A percentile compares a stretch with the other conserved stretches of the same genome.
Evolutionary conservation across 306 rosid genomes (phyloP).

Genomic region (Begonia masoniana): DNA sequence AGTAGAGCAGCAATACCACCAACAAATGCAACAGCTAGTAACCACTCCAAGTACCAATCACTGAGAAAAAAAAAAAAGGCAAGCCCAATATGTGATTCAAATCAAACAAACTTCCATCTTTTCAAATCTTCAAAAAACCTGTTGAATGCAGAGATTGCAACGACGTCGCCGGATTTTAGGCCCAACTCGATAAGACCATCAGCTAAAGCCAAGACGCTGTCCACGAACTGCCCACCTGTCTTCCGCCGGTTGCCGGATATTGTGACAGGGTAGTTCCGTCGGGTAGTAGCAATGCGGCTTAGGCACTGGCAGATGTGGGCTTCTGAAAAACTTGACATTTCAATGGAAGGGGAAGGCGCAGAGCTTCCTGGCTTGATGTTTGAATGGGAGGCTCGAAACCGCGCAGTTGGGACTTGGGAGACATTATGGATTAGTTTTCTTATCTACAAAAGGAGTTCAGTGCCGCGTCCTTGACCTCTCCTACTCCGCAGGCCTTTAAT

Average conservation of each 20-base stretch:
- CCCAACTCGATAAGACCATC: constrained; percentile 44
- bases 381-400: not conserved
- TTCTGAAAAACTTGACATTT: constrained; percentile 31
- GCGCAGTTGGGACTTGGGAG: not conserved
- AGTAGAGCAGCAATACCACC: constrained; percentile 81
- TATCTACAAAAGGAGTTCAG: too few species aligned
- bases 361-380: not conserved
- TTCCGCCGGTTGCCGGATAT: constrained; percentile 29
- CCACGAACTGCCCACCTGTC: constrained; percentile 41
- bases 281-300: constrained; percentile 28
- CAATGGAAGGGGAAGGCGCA: not conserved
- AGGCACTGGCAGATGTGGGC: constrained; percentile 78
- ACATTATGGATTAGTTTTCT: not conserved
- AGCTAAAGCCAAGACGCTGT: constrained; percentile 43
- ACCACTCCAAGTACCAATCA: constrained; percentile 77
- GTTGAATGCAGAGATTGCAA: constrained; percentile 73
- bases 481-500: too few species aligned
- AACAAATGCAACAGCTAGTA: constrained; percentile 74
- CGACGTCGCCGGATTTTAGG: constrained; percentile 43
- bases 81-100: too few species aligned
- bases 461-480: too few species aligned
- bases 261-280: constrained; percentile 24
- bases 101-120: not conserved
- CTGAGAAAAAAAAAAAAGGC: constrained; percentile 16
- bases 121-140: constrained; percentile 17